A percentile compares a stretch with the other conserved stretches of the same genome.
Evolutionary conservation across 108 stramenopile species (phyloP).

Genomic region (Stephanodiscus minutulus): DNA sequence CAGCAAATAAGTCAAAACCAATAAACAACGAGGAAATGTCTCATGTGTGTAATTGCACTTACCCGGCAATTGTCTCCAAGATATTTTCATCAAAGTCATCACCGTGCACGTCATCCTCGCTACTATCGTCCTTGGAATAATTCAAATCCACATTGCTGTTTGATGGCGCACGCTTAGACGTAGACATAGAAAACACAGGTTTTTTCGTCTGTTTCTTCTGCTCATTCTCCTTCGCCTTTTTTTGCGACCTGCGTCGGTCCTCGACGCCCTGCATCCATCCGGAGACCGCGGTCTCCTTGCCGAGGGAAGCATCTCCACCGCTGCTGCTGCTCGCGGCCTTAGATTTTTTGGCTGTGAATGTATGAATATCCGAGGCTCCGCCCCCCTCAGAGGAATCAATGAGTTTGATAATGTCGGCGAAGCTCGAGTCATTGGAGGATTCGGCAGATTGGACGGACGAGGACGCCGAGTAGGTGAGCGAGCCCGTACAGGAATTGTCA

Average conservation of each 20-base stretch:
- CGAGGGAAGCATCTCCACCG: constrained; percentile 1
- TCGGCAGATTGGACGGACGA: constrained; percentile 39
- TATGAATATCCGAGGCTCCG: constrained; percentile 34
- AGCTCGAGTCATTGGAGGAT: constrained; percentile 41
- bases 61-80: constrained; percentile 38
- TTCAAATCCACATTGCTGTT: constrained; percentile 26
- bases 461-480: constrained; percentile 47
- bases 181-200: constrained; percentile 11
- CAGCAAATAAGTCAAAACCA: too few species aligned
- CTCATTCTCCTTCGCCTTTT: too few species aligned
- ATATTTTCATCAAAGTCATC: constrained; percentile 22
- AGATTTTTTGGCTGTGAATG: constrained; percentile 27
- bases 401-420: constrained; percentile 45
- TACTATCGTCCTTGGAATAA: constrained; percentile 44
- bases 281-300: constrained; percentile 23
- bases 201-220: constrained; percentile 19
- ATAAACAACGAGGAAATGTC: too few species aligned
- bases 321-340: constrained; percentile 25
- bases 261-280: constrained; percentile 48
- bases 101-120: constrained; percentile 12
- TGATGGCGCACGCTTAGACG: not conserved
- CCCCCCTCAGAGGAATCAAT: constrained; percentile 33
- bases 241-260: constrained; percentile 23
- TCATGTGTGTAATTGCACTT: too few species aligned
- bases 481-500: constrained; percentile 46